These are phyloP conservation scores for Colletotrichum sidae DNA, from an alignment of 2,329 filamentous ascomycete species.

Conservation along the genomic window DNA sequence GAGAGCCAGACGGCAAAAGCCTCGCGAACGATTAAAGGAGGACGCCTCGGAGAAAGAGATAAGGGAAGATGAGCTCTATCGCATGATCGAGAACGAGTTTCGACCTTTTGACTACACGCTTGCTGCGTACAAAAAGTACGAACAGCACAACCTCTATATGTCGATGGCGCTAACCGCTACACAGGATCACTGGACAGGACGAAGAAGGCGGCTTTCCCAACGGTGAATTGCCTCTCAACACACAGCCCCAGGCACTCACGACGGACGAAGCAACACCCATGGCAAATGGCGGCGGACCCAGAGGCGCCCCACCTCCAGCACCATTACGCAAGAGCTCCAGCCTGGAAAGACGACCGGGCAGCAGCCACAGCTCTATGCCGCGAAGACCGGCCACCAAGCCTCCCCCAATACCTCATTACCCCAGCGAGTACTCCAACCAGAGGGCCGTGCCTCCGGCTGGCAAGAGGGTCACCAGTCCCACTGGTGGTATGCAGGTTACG, in stretches of 20 bases:
- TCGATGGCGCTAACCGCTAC: constrained; percentile 26
- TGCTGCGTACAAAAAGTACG: constrained; percentile 80
- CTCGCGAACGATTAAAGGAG: constrained; percentile 88
- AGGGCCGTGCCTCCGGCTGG: constrained; percentile 57
- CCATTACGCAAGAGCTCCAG: constrained; percentile 35
- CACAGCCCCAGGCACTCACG: constrained; percentile 59
- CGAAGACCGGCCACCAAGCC: constrained; percentile 30
- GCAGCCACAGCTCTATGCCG: constrained; percentile 39
- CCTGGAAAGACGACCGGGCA: constrained; percentile 25
- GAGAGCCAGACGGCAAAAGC: constrained; percentile 91
- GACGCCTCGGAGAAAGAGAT: constrained; percentile 97
- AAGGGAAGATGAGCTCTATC: constrained; percentile 91
- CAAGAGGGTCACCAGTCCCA: constrained; percentile 79
- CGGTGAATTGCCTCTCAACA: constrained; percentile 12
- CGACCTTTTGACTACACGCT: constrained; percentile 95
- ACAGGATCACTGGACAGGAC: constrained; percentile 34
- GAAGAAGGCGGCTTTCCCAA: constrained; percentile 26
- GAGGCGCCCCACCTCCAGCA: constrained; percentile 31
- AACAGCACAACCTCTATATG: background rate
- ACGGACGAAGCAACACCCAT: constrained; percentile 61
- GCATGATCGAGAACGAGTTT: constrained; percentile 94
- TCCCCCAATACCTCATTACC: constrained; percentile 59
- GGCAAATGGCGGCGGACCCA: constrained; percentile 38
- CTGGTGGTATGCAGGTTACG: constrained; percentile 90
- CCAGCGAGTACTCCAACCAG: constrained; percentile 56